Evolutionary conservation across 2,329 filamentous ascomycete species (phyloP), one percentile per base, ranked within the genome.

Genomic region (Pseudogymnoascus sp.): DNA sequence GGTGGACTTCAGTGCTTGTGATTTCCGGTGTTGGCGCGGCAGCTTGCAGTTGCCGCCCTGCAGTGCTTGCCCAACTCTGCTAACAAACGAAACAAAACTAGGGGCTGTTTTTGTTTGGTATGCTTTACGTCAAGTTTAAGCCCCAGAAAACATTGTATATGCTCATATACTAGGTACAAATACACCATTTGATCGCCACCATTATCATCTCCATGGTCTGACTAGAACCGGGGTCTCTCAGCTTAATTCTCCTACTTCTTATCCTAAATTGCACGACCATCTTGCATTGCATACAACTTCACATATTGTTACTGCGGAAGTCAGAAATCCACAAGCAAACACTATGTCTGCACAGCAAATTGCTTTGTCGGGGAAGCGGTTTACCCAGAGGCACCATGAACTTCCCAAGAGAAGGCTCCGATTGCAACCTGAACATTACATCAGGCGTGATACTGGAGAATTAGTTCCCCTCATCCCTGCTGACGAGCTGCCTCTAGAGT

Each of bases 401-500:
- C 28, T 56, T 56, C 28, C 50, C 16, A 33, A 10, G n/a, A 56
- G 50, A 56, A 35, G 28, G 10, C 10, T 8, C 5, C 28, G 28
- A 8, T 35, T 56, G 5, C 50, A 33, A n/a, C 50, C 50, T 18
- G 72, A 72, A 7, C 74, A 78, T 71, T 83, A 79, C 69, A 66
- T 83, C 59, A 73, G 79, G 64, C 77, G 80, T 1, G 77, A 76
- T 5, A 71, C 69, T 2, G 67, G 70, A 1, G 71, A 74, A n/a
- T 75, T 80, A 3, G 80, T 84, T 1, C 82, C 82, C 5, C 75
- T 84, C n/a, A 75, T 84, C n/a, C 76, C 82, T 0, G 70, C 78
- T 11, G 82, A 84, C 68, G 75, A 83, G 65, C 76, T 84, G 0
- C 81, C 81, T 0, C 69, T 72, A 1, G 78, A 56, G 10, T 56